These are phyloP conservation scores for Acanthamoeba sp. DNA, from an alignment of 208 protist genomes.

Conservation along the genomic window DNA sequence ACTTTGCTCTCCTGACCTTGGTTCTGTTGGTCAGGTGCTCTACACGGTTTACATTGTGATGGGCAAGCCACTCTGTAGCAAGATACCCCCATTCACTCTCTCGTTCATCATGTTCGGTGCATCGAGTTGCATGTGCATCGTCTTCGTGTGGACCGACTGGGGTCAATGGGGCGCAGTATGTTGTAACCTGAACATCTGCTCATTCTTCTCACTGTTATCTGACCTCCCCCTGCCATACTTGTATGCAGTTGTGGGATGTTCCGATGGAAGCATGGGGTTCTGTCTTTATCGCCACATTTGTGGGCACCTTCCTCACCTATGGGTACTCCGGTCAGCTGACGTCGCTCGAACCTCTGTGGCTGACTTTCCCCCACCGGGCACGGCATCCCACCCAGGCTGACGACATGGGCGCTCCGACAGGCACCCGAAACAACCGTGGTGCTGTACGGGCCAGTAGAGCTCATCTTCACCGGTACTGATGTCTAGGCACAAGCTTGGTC, in stretches of 20 bases:
- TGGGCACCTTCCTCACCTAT: slow-evolving; percentile 43
- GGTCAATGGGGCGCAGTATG: neutral
- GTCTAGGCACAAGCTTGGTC: neutral
- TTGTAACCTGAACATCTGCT: neutral
- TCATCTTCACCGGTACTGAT: neutral
- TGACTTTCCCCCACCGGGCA: neutral
- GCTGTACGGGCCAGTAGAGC: neutral
- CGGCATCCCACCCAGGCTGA: neutral
- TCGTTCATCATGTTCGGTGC: slow-evolving; percentile 37
- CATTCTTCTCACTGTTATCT: neutral
- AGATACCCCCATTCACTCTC: slow-evolving; percentile 39
- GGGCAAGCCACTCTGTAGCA: slow-evolving; percentile 1
- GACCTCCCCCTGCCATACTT: too few species aligned
- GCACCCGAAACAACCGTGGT: neutral
- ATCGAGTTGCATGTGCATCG: neutral
- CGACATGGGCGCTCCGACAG: slow-evolving; percentile 14
- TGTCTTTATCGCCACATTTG: slow-evolving; percentile 16
- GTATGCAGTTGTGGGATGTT: neutral
- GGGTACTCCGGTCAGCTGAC: neutral
- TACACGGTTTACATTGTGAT: slow-evolving; percentile 22
- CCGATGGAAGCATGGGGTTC: neutral
- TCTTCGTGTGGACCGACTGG: neutral
- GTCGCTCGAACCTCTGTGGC: neutral
- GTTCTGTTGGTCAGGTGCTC: neutral
- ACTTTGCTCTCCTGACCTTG: neutral